Percentiles rank a stretch among this genome's conserved stretches.
Conservation (phyloP, 345 rosid genomes). For the Linum usitatissimum region DNA sequence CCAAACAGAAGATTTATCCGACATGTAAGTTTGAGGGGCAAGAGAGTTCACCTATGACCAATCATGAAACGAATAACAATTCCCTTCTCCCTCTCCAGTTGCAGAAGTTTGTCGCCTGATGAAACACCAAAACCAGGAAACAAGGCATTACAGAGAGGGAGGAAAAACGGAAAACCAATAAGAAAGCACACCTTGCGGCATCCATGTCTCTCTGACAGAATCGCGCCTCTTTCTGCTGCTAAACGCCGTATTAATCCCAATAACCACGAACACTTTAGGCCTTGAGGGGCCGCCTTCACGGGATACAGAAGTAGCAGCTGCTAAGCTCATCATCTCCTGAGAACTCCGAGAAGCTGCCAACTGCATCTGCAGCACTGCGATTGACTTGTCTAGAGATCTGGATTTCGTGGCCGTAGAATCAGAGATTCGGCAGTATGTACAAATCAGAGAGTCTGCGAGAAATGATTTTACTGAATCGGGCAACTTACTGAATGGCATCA, state of each 20-base stretch:
- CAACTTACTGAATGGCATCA: constrained; percentile 73
- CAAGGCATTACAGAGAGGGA: constrained; percentile 2
- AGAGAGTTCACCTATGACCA: constrained; percentile 67
- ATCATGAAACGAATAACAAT: constrained; percentile 92
- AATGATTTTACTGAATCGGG: not conserved
- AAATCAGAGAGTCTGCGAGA: not conserved
- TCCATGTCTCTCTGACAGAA: constrained; percentile 93
- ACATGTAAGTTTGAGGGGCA: not conserved
- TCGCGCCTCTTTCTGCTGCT: constrained; percentile 97
- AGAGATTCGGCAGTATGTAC: not conserved
- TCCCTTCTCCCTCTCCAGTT: constrained; percentile 78
- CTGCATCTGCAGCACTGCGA: constrained; percentile 61
- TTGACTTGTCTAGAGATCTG: constrained; percentile 76
- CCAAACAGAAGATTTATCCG: not conserved
- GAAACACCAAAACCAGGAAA: not conserved
- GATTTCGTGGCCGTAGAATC: constrained; percentile 2
- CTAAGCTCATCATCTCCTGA: constrained; percentile 28
- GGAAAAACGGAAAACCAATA: constrained; percentile 7
- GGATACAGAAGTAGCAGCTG: constrained; percentile 14
- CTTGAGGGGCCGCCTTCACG: constrained; percentile 16
- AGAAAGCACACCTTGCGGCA: constrained; percentile 72
- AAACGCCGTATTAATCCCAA: constrained; percentile 92
- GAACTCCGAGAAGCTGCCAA: constrained; percentile 52
- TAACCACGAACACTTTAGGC: constrained; percentile 76
- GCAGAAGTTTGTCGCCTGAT: constrained; percentile 68